These are phyloP conservation scores for Coelastrella sp. DNA, from an alignment of 139 green algal species.

Conservation along the genomic window DNA sequence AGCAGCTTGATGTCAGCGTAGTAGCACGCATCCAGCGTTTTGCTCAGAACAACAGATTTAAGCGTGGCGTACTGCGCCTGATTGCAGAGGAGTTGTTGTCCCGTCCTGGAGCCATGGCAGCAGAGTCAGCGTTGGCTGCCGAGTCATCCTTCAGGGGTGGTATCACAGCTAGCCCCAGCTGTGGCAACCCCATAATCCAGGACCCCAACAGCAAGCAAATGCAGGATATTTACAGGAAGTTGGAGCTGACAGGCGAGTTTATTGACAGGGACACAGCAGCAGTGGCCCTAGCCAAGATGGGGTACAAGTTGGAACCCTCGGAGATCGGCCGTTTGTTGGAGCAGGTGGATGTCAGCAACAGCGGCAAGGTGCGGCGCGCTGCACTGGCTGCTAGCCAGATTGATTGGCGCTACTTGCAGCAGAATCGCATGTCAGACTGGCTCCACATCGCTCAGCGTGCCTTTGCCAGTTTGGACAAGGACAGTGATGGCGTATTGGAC, in stretches of 20 bases:
- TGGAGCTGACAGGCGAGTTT: background rate
- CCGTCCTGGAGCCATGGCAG: conserved; percentile 1
- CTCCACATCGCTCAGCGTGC: conserved; percentile 64
- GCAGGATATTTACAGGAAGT: conserved; percentile 13
- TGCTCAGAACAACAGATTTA: conserved; percentile 65
- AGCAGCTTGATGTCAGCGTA: conserved; percentile 64
- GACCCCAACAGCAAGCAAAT: conserved; percentile 36
- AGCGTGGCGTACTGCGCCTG: conserved; percentile 86
- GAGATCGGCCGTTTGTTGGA: conserved; percentile 58
- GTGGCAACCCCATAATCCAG: conserved; percentile 30
- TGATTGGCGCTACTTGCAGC: conserved; percentile 68
- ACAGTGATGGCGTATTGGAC: conserved; percentile 53
- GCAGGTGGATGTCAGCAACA: conserved; percentile 47
- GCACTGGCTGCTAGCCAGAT: conserved; percentile 65
- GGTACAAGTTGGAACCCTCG: conserved; percentile 48
- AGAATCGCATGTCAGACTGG: conserved; percentile 73
- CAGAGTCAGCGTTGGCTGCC: conserved; percentile 15
- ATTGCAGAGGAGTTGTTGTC: conserved; percentile 85
- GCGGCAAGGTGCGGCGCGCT: conserved; percentile 44
- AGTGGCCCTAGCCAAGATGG: conserved; percentile 37
- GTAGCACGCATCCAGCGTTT: conserved; percentile 90
- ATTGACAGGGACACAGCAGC: conserved; percentile 32
- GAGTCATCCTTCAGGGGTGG: background rate
- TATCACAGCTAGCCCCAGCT: background rate
- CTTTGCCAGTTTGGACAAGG: conserved; percentile 53